Percentiles rank a stretch among this genome's conserved stretches.
Evolutionary conservation across 1,284 basidiomycete genomes (phyloP).

Genomic region (Porodaedalea pini): DNA sequence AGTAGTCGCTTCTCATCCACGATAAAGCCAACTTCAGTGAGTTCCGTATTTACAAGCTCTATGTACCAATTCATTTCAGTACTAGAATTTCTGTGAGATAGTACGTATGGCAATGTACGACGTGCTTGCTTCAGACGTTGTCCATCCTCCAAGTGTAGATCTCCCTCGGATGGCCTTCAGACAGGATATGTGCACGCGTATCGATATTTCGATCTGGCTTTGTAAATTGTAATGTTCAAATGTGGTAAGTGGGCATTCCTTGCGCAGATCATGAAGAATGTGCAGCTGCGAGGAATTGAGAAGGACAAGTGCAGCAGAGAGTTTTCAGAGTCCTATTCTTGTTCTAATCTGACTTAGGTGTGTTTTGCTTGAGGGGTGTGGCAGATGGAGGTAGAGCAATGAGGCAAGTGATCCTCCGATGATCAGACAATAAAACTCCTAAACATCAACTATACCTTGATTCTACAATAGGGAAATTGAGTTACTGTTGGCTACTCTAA

Average conservation of each 20-base stretch:
- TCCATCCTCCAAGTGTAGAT: constrained; percentile 28
- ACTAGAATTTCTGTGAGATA: not conserved
- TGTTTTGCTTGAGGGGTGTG: no score
- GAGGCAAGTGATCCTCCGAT: no score
- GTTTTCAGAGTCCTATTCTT: no score
- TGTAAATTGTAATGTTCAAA: constrained; percentile 57
- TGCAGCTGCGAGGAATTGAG: constrained; percentile 44
- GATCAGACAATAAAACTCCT: no score
- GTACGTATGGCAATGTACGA: constrained; percentile 34
- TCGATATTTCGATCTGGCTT: constrained; percentile 38
- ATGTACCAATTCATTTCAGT: not conserved
- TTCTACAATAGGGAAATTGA: no score
- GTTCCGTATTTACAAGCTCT: constrained; percentile 46
- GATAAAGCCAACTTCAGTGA: constrained; percentile 45
- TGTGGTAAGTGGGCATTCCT: constrained; percentile 41
- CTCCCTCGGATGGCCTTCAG: constrained; percentile 41
- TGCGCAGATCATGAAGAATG: constrained; percentile 33
- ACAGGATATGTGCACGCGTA: constrained; percentile 52
- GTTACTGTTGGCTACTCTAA: no score
- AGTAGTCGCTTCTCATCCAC: constrained; percentile 49
- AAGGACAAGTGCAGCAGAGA: constrained; percentile 45
- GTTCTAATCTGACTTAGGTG: no score
- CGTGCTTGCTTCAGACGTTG: constrained; percentile 36
- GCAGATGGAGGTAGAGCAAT: no score
- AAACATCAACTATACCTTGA: no score